Evolutionary conservation across 495 filamentous ascomycete genomes (phyloP), one percentile per base, ranked within the genome.

Genomic region (Penicillium simplicissimum): DNA sequence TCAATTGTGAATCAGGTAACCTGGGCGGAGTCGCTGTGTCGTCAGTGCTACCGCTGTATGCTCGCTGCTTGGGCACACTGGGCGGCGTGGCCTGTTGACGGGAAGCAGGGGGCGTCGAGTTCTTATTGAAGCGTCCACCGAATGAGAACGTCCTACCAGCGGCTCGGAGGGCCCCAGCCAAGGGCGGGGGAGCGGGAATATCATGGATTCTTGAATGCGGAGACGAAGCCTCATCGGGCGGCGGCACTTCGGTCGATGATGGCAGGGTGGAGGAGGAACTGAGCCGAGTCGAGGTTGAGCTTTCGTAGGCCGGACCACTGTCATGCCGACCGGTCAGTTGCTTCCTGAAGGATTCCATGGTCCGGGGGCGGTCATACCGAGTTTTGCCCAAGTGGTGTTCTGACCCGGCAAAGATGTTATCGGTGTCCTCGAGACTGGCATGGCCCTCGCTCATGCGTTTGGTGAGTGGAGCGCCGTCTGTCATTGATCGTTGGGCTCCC

Each of bases 71-170:
- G n/a, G 55, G 68, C 21, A 82, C 60, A 67, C 68, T 31, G 28
- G 28, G 48, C 67, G 85, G 64, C 0, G 71, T 69, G 71, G 66
- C 64, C 57, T 81, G 74, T 17, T 80, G 77, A 33, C 79, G 76
- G 65, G 79, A 80, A 38, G 76, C 71, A 13, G 76, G 54, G 8
- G 65, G 60, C 17, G 65, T 66, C n/a, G 74, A 67, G 9, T 77
- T 74, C 53, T 79, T 79, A 8, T 81, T 75, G 38, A 76, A 74
- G 15, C 72, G 71, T 17, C 71, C 74, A 33, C 77, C 89, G 67
- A 91, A 92, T 0, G 90, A 93, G 60, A 93, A 89, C 0, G 90
- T 88, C 48, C 90, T 82, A 23, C 88, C 87, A 51, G 88, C 89
- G 31, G 87, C 81, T 61, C 85, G 86, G 21, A 92, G 71, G 7